Base-by-base conservation (phyloP, 495 filamentous ascomycete species). In the Monascus purpureus region DNA sequence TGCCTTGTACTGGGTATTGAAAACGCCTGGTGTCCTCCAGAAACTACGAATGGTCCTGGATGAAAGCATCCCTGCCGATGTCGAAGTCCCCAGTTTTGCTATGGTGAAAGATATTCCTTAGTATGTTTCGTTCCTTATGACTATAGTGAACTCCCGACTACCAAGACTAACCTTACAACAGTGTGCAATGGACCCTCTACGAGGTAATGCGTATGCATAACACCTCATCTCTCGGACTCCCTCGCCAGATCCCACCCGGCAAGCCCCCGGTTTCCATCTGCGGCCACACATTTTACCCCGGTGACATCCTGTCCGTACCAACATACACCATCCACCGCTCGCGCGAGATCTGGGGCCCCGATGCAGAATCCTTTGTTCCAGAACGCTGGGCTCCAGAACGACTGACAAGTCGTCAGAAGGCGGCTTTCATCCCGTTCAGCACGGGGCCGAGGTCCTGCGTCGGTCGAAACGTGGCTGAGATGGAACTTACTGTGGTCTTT, bases 191-290 rank as follows among this genome's bases (percentile, higher is more conserved):
- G 38, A 77, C 92, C 25, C 84, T 94, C 55, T 79, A 77, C 55
- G 87, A 96, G 57, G 85, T 82, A 9, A 73, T 94, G 49, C 82
- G 87, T 38, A 79, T 84, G 54, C 87, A 94, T 70, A 77, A 72
- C 36, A 93, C 87, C 8, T 87, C 85, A 3, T 76, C 80, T 19
- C 80, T 93, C 50, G 86, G 86, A 19, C 80, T 96, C 1, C 85
- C 87, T 2, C 77, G 87, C 3, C 59, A 81, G 44, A 74, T 93
- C 15, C 84, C 84, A 6, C 43, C 61, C 0, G 75, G 65, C 28
- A 65, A 70, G 13, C 36, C 57, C 2, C 72, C 72, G 27, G 47
- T 79, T 35, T 54, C 55, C 8, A 56, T 77, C 42, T 43, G 45
- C 23, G 62, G 72, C 13, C 72, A 77, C 41, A 71, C 69, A 42